A percentile compares a stretch with the other conserved stretches of the same genome.
phyloP scores from a whole-genome alignment of 495 filamentous ascomycete species.

The Neurospora tetraspora region DNA sequence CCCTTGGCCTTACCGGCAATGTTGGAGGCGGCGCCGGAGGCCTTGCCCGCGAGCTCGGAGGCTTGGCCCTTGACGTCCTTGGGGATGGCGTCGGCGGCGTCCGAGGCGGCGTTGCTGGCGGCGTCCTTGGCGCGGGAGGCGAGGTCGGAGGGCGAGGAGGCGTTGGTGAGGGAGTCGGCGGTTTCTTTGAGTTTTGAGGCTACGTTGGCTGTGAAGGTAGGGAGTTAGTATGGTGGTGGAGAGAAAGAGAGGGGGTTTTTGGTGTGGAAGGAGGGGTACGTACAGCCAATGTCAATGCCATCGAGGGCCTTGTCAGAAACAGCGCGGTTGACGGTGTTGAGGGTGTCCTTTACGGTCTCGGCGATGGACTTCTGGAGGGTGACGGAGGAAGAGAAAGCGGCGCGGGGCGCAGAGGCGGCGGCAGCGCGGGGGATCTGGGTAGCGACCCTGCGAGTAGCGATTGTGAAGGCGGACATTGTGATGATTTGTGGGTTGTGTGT shows the following conservation, averaged over 20 bases:
- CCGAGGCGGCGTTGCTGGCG: background rate
- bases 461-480: slow-evolving; percentile 42
- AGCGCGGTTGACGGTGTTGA: slow-evolving; percentile 41
- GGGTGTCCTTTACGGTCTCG: slow-evolving; percentile 40
- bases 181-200: slow-evolving; percentile 35
- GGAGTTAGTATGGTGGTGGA: slow-evolving; percentile 4
- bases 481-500: slow-evolving; percentile 7
- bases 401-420: slow-evolving; percentile 18
- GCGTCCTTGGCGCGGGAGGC: slow-evolving; percentile 11
- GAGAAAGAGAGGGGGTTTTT: background rate
- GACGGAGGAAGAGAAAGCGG: slow-evolving; percentile 34
- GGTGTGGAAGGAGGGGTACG: slow-evolving; percentile 7
- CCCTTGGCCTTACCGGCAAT: slow-evolving; percentile 19
- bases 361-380: slow-evolving; percentile 31
- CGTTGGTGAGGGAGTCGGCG: slow-evolving; percentile 12
- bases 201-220: slow-evolving; percentile 25
- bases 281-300: slow-evolving; percentile 43
- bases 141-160: background rate
- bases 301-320: slow-evolving; percentile 47
- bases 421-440: slow-evolving; percentile 15
- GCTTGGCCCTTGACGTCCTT: slow-evolving; percentile 19
- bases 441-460: slow-evolving; percentile 26
- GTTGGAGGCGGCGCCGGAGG: slow-evolving; percentile 18
- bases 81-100: background rate
- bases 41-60: slow-evolving; percentile 22